Evolutionary conservation across 2,329 filamentous ascomycete genomes (phyloP).

Genomic region (Verticillium zaregamsianum): DNA sequence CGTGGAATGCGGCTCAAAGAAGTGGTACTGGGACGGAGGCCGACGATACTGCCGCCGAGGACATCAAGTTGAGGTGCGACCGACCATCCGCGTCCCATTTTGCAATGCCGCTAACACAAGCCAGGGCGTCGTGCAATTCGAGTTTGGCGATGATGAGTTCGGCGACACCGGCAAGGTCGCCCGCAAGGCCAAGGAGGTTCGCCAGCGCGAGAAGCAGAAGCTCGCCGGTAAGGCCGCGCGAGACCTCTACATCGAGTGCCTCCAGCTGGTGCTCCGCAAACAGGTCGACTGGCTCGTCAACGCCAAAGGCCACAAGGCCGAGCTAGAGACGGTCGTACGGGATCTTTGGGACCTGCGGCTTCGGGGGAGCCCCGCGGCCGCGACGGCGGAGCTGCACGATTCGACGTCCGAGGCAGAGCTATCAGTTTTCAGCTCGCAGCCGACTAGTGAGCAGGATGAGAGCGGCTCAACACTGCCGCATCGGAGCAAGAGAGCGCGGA

Average conservation of each 20-base stretch:
- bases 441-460: conserved; percentile 16
- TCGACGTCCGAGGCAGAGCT: conserved; percentile 20
- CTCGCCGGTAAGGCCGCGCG: conserved; percentile 65
- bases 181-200: conserved; percentile 54
- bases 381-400: conserved; percentile 20
- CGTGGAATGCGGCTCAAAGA: conserved; percentile 64
- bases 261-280: conserved; percentile 80
- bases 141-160: conserved; percentile 63
- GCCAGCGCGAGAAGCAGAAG: conserved; percentile 49
- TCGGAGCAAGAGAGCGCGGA: conserved; percentile 27
- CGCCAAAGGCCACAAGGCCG: conserved; percentile 59
- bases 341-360: conserved; percentile 81
- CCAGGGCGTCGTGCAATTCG: conserved; percentile 52
- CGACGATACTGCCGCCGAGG: conserved; percentile 76
- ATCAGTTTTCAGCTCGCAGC: conserved; percentile 36
- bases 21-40: conserved; percentile 72
- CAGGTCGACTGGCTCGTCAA: conserved; percentile 73
- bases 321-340: conserved; percentile 74
- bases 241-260: conserved; percentile 75
- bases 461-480: conserved; percentile 17
- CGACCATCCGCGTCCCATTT: background rate
- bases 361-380: conserved; percentile 35
- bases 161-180: conserved; percentile 52
- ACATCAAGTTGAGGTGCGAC: conserved; percentile 68
- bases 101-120: background rate